These are phyloP conservation scores for Volutella citrinella DNA, from an alignment of 2,329 filamentous ascomycete genomes.

Conservation along the genomic window DNA sequence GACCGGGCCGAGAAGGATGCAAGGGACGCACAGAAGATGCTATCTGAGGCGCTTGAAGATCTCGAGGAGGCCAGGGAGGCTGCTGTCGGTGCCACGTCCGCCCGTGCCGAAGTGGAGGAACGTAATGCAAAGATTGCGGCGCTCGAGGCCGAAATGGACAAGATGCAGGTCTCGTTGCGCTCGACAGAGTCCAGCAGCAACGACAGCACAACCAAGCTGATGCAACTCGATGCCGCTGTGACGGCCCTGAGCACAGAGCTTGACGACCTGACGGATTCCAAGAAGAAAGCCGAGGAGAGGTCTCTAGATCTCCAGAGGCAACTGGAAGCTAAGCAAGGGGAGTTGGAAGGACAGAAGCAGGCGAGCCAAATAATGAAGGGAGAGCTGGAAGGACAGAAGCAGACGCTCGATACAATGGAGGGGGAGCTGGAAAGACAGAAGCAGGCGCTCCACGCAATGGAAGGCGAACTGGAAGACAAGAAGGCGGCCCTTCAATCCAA, in stretches of 20 bases:
- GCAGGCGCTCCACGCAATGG: slow-evolving; percentile 41
- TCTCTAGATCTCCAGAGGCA: slow-evolving; percentile 24
- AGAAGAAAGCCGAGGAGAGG: slow-evolving; percentile 26
- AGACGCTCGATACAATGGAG: slow-evolving; percentile 55
- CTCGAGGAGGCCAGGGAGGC: slow-evolving; percentile 37
- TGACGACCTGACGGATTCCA: slow-evolving; percentile 26
- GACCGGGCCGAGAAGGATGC: slow-evolving; percentile 37
- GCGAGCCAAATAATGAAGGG: slow-evolving; percentile 47
- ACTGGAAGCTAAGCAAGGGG: slow-evolving; percentile 16
- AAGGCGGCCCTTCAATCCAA: slow-evolving; percentile 29
- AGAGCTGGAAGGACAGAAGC: slow-evolving; percentile 48
- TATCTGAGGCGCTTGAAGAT: slow-evolving; percentile 46
- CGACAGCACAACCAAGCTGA: slow-evolving; percentile 32
- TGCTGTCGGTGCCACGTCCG: slow-evolving; percentile 20
- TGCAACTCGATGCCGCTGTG: slow-evolving; percentile 28
- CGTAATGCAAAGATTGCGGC: slow-evolving; percentile 41
- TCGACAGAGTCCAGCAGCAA: slow-evolving; percentile 37
- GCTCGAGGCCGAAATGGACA: slow-evolving; percentile 35
- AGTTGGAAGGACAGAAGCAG: slow-evolving; percentile 35
- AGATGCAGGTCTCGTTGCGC: slow-evolving; percentile 22
- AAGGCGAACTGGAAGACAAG: slow-evolving; percentile 48
- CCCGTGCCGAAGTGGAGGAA: slow-evolving; percentile 28
- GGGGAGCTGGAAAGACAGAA: slow-evolving; percentile 45
- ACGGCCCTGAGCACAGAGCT: slow-evolving; percentile 26
- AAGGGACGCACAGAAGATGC: slow-evolving; percentile 43